Conservation (phyloP, 202 grass and related monocot genomes). For the Dendrocalamus latiflorus region DNA sequence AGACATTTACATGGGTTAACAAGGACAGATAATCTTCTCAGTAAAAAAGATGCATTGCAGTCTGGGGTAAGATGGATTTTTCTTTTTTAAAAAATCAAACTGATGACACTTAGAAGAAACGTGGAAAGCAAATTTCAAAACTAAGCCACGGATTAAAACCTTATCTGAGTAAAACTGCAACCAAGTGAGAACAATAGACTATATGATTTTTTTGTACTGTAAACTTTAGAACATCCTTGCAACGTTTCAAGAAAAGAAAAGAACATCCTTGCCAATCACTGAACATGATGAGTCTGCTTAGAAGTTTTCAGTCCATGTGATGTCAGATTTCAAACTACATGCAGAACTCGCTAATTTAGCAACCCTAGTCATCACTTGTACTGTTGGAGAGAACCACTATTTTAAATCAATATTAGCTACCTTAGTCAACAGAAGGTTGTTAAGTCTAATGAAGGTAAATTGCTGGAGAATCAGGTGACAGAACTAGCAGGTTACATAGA, state of each 20-base stretch:
- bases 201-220: neutral
- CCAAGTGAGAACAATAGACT: neutral
- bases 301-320: neutral
- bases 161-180: neutral
- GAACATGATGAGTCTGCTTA: neutral
- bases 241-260: neutral
- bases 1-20: too few relatives aligned
- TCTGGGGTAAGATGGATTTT: too few relatives aligned
- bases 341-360: neutral
- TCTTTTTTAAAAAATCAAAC: too few relatives aligned
- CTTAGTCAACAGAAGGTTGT: slow-evolving; percentile 7
- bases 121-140: too few relatives aligned
- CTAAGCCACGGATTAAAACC: neutral
- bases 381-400: neutral
- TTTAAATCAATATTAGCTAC: neutral
- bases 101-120: too few relatives aligned
- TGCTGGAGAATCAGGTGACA: slow-evolving; percentile 13
- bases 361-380: neutral
- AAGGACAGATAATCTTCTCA: too few relatives aligned
- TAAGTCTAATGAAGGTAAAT: neutral
- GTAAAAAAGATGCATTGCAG: too few relatives aligned
- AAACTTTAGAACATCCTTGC: neutral
- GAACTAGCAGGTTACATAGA: neutral
- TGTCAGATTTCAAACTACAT: slow-evolving; percentile 4
- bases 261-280: neutral